Evolutionary conservation across 305 asterid genomes (phyloP).

Genomic region (Andrographis paniculata): DNA sequence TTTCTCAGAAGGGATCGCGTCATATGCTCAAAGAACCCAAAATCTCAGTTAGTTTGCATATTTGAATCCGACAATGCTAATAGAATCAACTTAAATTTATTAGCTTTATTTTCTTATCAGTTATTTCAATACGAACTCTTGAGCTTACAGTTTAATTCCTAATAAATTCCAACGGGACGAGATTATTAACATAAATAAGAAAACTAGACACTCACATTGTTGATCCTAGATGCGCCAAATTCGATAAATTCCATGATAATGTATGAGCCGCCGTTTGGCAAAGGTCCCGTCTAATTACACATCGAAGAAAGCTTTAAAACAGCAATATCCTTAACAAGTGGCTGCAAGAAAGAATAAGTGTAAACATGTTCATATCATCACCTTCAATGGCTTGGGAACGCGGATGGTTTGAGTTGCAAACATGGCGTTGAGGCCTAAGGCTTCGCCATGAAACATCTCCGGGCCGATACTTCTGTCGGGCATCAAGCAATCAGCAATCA

Average conservation of each 20-base stretch:
- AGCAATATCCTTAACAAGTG: background rate
- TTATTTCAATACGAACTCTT: no score
- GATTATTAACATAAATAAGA: no score
- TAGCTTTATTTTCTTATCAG: no score
- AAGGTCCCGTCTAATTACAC: slow-evolving; percentile 57
- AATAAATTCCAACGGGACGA: no score
- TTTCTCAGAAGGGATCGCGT: no score
- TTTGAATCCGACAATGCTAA: no score
- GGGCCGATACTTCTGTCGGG: slow-evolving; percentile 68
- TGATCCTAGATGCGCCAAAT: slow-evolving; percentile 68
- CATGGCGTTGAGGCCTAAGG: slow-evolving; percentile 86
- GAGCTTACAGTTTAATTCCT: no score
- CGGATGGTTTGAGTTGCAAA: slow-evolving; percentile 71
- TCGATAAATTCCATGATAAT: slow-evolving; percentile 89
- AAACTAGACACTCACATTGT: slow-evolving; percentile 53
- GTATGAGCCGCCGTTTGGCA: slow-evolving; percentile 92
- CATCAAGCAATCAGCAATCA: slow-evolving; percentile 16
- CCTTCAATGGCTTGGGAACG: slow-evolving; percentile 86
- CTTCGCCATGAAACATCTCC: slow-evolving; percentile 96
- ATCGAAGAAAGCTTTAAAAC: slow-evolving; percentile 6
- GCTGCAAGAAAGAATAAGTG: slow-evolving; percentile 5
- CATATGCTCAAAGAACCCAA: no score
- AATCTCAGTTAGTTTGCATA: no score
- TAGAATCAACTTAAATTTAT: no score
- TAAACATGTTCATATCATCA: slow-evolving; percentile 19